Evolutionary conservation across 208 protist species (phyloP).

Genomic region (Sergeia podlipaevii): DNA sequence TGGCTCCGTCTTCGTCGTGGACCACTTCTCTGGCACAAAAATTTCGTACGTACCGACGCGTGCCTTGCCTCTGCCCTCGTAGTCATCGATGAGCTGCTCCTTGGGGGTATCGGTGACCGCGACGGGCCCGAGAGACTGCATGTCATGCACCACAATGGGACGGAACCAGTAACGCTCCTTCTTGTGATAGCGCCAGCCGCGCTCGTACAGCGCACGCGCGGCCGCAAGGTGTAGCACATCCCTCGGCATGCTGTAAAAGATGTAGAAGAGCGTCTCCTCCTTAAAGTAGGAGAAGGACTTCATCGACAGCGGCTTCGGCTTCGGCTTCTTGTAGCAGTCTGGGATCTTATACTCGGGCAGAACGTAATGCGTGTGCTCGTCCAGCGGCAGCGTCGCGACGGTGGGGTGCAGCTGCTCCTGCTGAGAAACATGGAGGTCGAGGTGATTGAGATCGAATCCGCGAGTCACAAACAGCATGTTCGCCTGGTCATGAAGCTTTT

Average conservation of each 20-base stretch:
- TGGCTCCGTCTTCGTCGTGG: constrained; percentile 25
- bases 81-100: not conserved
- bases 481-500: constrained; percentile 39
- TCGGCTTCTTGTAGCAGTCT: constrained; percentile 75
- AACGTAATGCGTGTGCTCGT: constrained; percentile 57
- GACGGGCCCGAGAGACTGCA: not conserved
- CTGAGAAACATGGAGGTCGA: constrained; percentile 63
- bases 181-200: constrained; percentile 91
- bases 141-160: too few species aligned
- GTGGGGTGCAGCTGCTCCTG: constrained; percentile 70
- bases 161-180: constrained; percentile 67
- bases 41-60: constrained; percentile 36
- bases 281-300: constrained; percentile 89
- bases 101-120: not conserved
- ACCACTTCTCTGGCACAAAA: constrained; percentile 71
- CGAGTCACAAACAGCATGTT: constrained; percentile 69
- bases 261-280: constrained; percentile 97
- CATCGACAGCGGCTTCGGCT: constrained; percentile 66
- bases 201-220: constrained; percentile 88
- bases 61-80: not conserved
- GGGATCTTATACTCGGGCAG: constrained; percentile 75
- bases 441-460: constrained; percentile 67
- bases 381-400: constrained; percentile 57
- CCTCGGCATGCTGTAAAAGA: constrained; percentile 98
- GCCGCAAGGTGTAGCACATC: constrained; percentile 95